Evolutionary conservation across 75 land plant species (phyloP), one percentile per base, ranked within the genome.

Genomic region (Larix kaempferi): DNA sequence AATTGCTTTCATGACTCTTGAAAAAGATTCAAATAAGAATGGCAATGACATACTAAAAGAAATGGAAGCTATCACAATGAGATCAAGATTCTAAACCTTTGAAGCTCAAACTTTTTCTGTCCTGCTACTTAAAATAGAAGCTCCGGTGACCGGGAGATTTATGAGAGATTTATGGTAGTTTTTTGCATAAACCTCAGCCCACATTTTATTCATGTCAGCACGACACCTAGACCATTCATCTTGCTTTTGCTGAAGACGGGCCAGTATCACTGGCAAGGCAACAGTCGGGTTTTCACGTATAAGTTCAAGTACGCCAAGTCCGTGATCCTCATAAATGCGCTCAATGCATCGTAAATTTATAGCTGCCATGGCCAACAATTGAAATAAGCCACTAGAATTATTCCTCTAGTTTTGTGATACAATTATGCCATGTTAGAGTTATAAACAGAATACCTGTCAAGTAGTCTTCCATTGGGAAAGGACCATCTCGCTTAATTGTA

Each of bases 81-180:
- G 55, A 79, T 23, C n/a, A 33, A 21, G 23, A 73, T 5, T 59
- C n/a, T 5, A 17, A 77, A 89, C 94, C 90, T 90, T 90, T 94
- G 29, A 86, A 77, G 80, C 97, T 91, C 77, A 89, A 78, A 57
- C 78, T 86, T 86, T 92, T 94, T 78, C 82, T 78, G 66, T 94
- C 97, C 72, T 92, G 93, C 59, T 96, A 94, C 85, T 89, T 90
- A 79, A 91, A 96, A 86, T 92, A 87, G 83, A 92, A 94, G 78
- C 93, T 91, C 12, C 91, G 88, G 76, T 96, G 99, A 64, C 92
- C 98, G 71, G 94, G 90, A 12, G 98, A 95, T 78, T 92, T 92
- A 80, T 92, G 87, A n/a, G n/a, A n/a, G n/a, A n/a, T n/a, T n/a
- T n/a, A n/a, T n/a, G n/a, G n/a, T n/a, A n/a, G n/a, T n/a, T n/a